Evolutionary conservation across 78 protist genomes (phyloP), one percentile per base, ranked within the genome.

Genomic region (Dictyostelium brefeldianum): DNA sequence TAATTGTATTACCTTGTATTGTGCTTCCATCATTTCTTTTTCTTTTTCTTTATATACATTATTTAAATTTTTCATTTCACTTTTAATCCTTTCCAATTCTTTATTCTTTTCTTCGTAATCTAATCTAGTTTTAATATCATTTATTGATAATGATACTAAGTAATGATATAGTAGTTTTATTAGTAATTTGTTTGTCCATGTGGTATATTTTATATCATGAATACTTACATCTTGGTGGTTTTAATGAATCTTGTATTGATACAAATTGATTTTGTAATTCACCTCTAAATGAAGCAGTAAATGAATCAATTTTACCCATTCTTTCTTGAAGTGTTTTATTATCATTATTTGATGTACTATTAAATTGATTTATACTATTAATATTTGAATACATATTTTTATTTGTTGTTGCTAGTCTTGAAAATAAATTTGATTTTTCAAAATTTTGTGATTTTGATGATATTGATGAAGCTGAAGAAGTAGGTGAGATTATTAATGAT

Each of bases 211-310:
- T n/a, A n/a, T n/a, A n/a, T n/a, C n/a, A n/a, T n/a, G n/a, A n/a
- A n/a, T n/a, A n/a, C 83, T 14, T 78, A 78, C 83, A 78, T 78
- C 83, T 78, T 54, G 83, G 65, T 54, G 83, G 71, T 56, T 27
- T 77, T 36, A 50, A 50, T 46, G 18, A 29, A 7, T 73, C 56
- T n/a, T 22, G 20, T 20, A 73, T 29, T 22, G 18, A 22, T 25
- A 27, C 43, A 56, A 54, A 78, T 36, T 51, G 64, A 36, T 69
- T 27, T 18, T 36, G 64, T 56, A 78, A 54, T 22, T 36, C 14
- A 78, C 70, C 56, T 27, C 47, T 78, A 78, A 51, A 29, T 29
- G 83, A 29, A 31, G 54, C 47, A 9, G 83, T 78, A 4, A 36
- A 54, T 78, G 54, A 31, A 31, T 78, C 71, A 15, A 78, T 54